Conservation (phyloP, 768 basidiomycete genomes). For the Omphalotus guepiniiformis region DNA sequence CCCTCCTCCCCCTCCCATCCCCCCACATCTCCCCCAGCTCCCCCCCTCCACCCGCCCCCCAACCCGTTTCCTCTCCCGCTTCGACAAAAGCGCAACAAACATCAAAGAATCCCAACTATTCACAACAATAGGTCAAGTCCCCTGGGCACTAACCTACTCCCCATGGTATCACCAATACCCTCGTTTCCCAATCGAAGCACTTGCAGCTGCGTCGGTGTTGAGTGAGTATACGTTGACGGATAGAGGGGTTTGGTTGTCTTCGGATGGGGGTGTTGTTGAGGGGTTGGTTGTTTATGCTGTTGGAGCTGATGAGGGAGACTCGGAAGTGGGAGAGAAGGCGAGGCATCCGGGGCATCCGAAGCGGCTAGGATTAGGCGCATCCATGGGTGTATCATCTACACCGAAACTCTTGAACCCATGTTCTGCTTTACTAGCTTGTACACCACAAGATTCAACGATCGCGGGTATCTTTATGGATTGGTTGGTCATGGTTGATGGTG, state of each 20-base stretch:
- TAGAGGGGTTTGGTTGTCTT: constrained; percentile 46
- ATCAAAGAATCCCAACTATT: constrained; percentile 53
- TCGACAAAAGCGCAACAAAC: constrained; percentile 56
- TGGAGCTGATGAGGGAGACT: too few species aligned
- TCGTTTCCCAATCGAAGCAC: constrained; percentile 45
- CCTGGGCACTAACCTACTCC: constrained; percentile 49
- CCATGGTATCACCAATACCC: constrained; percentile 60
- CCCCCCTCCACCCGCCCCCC: constrained; percentile 28
- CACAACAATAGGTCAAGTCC: constrained; percentile 49
- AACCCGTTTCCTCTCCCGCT: constrained; percentile 51
- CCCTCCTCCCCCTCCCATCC: too few species aligned
- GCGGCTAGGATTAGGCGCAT: too few species aligned
- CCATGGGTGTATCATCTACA: too few species aligned
- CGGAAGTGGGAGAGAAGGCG: too few species aligned
- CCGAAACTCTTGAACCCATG: constrained; percentile 47
- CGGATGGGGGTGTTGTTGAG: constrained; percentile 25
- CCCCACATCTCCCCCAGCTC: constrained; percentile 4
- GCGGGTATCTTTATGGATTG: constrained; percentile 40
- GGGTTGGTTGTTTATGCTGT: constrained; percentile 34
- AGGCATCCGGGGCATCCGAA: too few species aligned
- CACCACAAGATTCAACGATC: constrained; percentile 21
- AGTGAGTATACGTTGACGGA: constrained; percentile 53
- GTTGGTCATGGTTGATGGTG: constrained; percentile 35
- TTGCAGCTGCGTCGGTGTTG: constrained; percentile 41
- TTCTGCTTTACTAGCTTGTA: constrained; percentile 33